A percentile compares a stretch with the other conserved stretches of the same genome.
These are phyloP conservation scores for Boletus huronensis DNA, from an alignment of 768 basidiomycete genomes.

Conservation along the genomic window DNA sequence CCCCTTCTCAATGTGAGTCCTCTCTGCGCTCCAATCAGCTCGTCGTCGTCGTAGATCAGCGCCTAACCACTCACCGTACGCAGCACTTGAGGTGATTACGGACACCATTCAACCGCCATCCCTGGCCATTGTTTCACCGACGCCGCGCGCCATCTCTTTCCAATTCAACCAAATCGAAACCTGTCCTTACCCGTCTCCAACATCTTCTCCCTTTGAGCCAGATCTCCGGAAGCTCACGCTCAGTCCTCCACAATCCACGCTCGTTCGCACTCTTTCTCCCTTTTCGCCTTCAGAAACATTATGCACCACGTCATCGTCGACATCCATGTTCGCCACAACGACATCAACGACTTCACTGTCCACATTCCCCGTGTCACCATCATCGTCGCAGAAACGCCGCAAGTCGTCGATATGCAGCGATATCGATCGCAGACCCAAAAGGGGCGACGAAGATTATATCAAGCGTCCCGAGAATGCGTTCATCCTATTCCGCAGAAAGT, in stretches of 20 bases:
- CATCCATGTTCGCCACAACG: slow-evolving; percentile 41
- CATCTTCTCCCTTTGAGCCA: slow-evolving; percentile 70
- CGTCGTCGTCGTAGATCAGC: background rate
- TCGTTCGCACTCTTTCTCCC: slow-evolving; percentile 43
- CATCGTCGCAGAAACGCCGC: slow-evolving; percentile 47
- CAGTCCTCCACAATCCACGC: slow-evolving; percentile 41
- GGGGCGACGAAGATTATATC: slow-evolving; percentile 81
- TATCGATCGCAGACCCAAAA: slow-evolving; percentile 48
- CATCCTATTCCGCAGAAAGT: slow-evolving; percentile 78
- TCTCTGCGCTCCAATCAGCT: background rate
- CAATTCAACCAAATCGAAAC: slow-evolving; percentile 35
- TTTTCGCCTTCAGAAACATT: slow-evolving; percentile 29
- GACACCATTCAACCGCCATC: slow-evolving; percentile 56
- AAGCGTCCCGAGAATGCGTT: slow-evolving; percentile 84
- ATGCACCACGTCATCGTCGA: slow-evolving; percentile 33
- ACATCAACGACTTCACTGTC: slow-evolving; percentile 34
- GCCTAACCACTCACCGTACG: slow-evolving; percentile 15
- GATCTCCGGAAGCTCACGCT: slow-evolving; percentile 49
- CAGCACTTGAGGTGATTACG: slow-evolving; percentile 76
- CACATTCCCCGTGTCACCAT: slow-evolving; percentile 32
- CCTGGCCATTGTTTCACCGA: slow-evolving; percentile 56
- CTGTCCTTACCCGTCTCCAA: slow-evolving; percentile 67
- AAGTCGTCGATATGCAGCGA: slow-evolving; percentile 47
- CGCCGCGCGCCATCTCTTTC: slow-evolving; percentile 51
- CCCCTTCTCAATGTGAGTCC: slow-evolving; percentile 48